Conservation (phyloP, 164 flowering plant species). For the Aristolochia fimbriata region DNA sequence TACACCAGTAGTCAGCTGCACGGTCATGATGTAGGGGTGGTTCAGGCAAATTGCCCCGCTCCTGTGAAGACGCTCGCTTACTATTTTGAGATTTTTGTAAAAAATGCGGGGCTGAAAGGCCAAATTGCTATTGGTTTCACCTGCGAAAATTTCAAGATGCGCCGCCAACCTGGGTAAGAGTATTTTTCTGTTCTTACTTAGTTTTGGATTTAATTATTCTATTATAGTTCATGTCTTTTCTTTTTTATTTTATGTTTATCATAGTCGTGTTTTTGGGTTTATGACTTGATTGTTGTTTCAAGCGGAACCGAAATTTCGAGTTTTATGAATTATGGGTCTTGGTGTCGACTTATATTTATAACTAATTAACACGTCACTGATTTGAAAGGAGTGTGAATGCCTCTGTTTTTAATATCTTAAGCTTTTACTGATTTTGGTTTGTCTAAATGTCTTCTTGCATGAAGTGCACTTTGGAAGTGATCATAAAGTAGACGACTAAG, state of each 20-base stretch:
- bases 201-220: neutral
- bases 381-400: no score
- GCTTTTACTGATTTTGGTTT: no score
- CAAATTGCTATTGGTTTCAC: slow-evolving; percentile 86
- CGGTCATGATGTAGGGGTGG: slow-evolving; percentile 90
- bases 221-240: no score
- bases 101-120: slow-evolving; percentile 77
- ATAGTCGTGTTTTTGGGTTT: neutral
- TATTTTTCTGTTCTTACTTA: neutral
- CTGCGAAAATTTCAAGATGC: slow-evolving; percentile 55
- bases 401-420: no score
- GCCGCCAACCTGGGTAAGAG: slow-evolving; percentile 84
- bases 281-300: no score
- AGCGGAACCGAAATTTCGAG: no score
- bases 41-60: slow-evolving; percentile 80
- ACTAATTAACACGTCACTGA: no score
- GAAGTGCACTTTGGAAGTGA: no score
- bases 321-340: no score
- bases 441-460: no score
- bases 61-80: slow-evolving; percentile 54
- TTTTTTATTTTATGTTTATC: neutral
- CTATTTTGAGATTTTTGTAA: slow-evolving; percentile 85
- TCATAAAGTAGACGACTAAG: no score
- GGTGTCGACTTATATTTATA: no score
- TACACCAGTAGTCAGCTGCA: slow-evolving; percentile 60